Percentiles rank a stretch among this genome's conserved stretches.
Conservation (phyloP, 2,329 filamentous ascomycete genomes). For the Apiospora hydei region DNA sequence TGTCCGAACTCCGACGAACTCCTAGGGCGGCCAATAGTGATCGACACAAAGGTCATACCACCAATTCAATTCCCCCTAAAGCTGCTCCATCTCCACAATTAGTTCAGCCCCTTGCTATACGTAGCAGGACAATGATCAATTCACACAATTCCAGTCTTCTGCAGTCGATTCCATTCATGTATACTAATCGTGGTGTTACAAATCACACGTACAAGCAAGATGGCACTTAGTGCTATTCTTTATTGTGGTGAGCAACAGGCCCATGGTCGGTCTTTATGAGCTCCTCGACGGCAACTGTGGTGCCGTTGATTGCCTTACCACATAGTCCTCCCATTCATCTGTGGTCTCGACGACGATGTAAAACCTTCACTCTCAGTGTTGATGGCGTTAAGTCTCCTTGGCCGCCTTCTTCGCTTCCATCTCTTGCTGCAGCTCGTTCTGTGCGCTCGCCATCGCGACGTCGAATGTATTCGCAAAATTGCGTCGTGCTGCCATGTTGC, state of each 20-base stretch:
- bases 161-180: not conserved
- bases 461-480: not conserved
- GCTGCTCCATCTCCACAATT: not conserved
- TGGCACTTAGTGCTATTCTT: not conserved
- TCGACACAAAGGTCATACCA: slow-evolving; percentile 14
- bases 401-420: not conserved
- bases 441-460: not conserved
- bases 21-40: slow-evolving; percentile 16
- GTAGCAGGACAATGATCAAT: not conserved
- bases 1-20: slow-evolving; percentile 15
- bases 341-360: not conserved
- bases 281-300: not conserved
- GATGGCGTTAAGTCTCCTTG: not conserved
- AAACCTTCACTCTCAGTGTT: not conserved
- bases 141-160: not conserved
- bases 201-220: not conserved
- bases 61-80: not conserved
- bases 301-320: not conserved
- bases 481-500: not conserved
- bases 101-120: not conserved
- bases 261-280: too few species aligned
- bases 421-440: not conserved
- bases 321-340: not conserved
- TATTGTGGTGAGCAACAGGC: not conserved
- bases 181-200: not conserved